These are phyloP conservation scores for Sugiyamaella lignohabitans DNA, from an alignment of 805 yeast genomes.

Conservation along the genomic window DNA sequence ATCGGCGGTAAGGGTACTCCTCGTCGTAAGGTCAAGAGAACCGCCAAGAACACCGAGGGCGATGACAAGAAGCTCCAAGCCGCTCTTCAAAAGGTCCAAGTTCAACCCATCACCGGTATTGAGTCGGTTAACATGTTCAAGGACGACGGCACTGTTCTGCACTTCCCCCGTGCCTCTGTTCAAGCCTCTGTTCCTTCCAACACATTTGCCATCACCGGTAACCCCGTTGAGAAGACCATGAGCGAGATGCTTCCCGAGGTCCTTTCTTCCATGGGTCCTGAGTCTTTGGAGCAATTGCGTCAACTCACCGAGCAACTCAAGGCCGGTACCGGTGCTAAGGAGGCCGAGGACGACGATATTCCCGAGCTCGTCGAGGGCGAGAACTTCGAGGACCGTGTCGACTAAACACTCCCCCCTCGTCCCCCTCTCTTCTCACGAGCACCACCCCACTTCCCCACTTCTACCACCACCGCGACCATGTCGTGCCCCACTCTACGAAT, in stretches of 20 bases:
- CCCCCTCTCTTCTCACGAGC: no score
- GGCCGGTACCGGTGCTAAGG: constrained; percentile 40
- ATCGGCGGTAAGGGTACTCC: constrained; percentile 66
- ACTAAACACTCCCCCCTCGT: constrained; percentile 34
- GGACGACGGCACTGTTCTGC: constrained; percentile 93
- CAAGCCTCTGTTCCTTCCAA: constrained; percentile 88
- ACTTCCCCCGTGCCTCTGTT: constrained; percentile 93
- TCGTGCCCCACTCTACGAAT: no score
- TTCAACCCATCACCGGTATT: constrained; percentile 79
- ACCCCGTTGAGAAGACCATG: constrained; percentile 86
- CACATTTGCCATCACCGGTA: constrained; percentile 92
- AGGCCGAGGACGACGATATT: constrained; percentile 46
- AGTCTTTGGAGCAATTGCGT: constrained; percentile 82
- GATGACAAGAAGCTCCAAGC: constrained; percentile 87
- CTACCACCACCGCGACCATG: no score
- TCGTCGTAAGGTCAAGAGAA: constrained; percentile 88
- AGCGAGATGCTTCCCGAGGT: constrained; percentile 91
- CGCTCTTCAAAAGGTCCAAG: constrained; percentile 81
- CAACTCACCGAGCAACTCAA: constrained; percentile 79
- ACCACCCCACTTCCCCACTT: no score
- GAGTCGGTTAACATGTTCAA: constrained; percentile 97
- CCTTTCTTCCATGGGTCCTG: constrained; percentile 94
- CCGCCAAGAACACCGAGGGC: constrained; percentile 43
- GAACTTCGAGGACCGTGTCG: constrained; percentile 65
- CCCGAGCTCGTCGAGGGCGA: constrained; percentile 82